Evolutionary conservation across 495 filamentous ascomycete genomes (phyloP), one percentile per base, ranked within the genome.

Genomic region (Hypoxylon fuscum): DNA sequence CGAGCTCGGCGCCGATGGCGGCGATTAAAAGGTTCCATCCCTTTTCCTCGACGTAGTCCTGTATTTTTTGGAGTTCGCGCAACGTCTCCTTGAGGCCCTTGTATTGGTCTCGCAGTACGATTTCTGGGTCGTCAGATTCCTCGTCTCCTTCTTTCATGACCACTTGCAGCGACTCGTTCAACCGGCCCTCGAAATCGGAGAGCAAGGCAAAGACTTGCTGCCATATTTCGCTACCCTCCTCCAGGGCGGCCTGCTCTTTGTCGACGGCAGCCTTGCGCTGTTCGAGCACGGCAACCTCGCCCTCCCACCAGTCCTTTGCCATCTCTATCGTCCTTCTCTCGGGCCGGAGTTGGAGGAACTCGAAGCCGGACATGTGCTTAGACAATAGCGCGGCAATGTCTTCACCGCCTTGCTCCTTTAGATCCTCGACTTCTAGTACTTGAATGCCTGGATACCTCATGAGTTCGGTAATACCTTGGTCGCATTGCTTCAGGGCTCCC

Each of bases 1-100:
- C 90, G 3, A 96, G 71, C 67, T 98, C 95, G 1, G 95, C 91
- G 3, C 92, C 89, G 56, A 97, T 87, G 55, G 90, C 93, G 55
- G 89, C 94, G 18, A 97, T 85, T 20, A 98, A 79, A 21, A 98
- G 74, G 35, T 90, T 97, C 95, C 95, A 98, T 5, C 86, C 83
- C 51, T 82, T 83, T 3, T 82, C 79, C 50, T 88, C 81, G 0
- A 87, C 89, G 29, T 82, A 73, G 12, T 82, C 79, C n/a, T 88
- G 68, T 5, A 79, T 81, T 31, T 80, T 74, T 49, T 88, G 85
- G n/a, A 97, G 69, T 9, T 81, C 79, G 2, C 57, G 46, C 34
- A 89, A 81, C 15, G 84, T 84, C 6, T 69, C 62, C 40, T 86
- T 80, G 68, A 94, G 82, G 11, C 82, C 80, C 31, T 74, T 72